These are phyloP conservation scores for Aspergillus proliferans DNA, from an alignment of 2,329 filamentous ascomycete genomes.

Conservation along the genomic window DNA sequence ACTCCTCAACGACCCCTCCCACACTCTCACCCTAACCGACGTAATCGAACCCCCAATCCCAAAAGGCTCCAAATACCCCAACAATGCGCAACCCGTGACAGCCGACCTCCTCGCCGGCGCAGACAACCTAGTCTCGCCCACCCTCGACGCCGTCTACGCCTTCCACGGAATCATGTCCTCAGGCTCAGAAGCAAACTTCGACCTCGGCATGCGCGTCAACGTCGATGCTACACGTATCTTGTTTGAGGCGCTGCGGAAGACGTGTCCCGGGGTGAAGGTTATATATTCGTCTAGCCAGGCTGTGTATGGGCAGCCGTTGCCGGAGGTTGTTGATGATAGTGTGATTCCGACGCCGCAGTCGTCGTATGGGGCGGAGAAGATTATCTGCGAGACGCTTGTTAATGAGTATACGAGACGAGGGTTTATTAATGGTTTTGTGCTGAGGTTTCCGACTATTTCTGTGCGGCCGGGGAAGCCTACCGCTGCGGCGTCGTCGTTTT, in stretches of 20 bases:
- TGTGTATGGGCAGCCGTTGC: conserved; percentile 56
- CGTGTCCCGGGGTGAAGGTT: conserved; percentile 50
- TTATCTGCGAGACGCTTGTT: conserved; percentile 56
- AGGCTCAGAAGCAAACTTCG: conserved; percentile 56
- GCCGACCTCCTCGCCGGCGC: conserved; percentile 49
- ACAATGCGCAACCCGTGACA: conserved; percentile 46
- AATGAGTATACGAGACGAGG: conserved; percentile 59
- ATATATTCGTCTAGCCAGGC: conserved; percentile 59
- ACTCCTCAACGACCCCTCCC: conserved; percentile 45
- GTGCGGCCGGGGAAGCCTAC: conserved; percentile 57
- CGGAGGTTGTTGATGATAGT: conserved; percentile 45
- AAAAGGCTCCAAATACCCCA: conserved; percentile 40
- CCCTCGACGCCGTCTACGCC: conserved; percentile 52
- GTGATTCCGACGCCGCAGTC: conserved; percentile 55
- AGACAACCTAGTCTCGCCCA: conserved; percentile 31
- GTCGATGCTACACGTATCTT: conserved; percentile 53
- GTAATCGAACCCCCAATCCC: conserved; percentile 50
- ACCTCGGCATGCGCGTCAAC: conserved; percentile 55
- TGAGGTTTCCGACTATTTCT: conserved; percentile 57
- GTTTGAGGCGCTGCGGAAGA: conserved; percentile 47
- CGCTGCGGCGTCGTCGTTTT: conserved; percentile 57
- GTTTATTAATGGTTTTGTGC: conserved; percentile 52
- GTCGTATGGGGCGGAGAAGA: conserved; percentile 59
- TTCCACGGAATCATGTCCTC: conserved; percentile 65
- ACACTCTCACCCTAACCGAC: conserved; percentile 52